These are phyloP conservation scores for Yamadazyma scolyti DNA, from an alignment of 805 yeast genomes.

Conservation along the genomic window DNA sequence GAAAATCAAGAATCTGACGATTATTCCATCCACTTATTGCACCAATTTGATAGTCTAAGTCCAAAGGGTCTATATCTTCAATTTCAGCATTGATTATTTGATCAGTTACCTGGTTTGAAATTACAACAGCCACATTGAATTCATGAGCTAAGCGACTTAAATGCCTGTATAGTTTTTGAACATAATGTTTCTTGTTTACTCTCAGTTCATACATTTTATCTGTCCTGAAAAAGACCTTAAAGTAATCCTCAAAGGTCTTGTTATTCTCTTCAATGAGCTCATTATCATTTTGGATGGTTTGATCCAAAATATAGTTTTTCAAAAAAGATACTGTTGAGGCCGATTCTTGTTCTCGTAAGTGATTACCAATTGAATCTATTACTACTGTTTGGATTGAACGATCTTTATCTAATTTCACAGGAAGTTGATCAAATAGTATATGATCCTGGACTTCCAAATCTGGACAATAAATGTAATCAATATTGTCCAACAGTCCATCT, in stretches of 20 bases:
- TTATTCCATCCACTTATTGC: slow-evolving; percentile 75
- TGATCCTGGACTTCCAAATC: slow-evolving; percentile 75
- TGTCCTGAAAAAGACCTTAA: slow-evolving; percentile 18
- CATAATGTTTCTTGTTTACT: slow-evolving; percentile 38
- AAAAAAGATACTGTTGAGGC: slow-evolving; percentile 34
- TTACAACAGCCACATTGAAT: slow-evolving; percentile 56
- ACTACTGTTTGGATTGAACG: slow-evolving; percentile 43
- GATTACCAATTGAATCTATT: slow-evolving; percentile 83
- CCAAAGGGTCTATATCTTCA: slow-evolving; percentile 27
- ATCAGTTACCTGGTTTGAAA: slow-evolving; percentile 80
- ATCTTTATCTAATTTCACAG: slow-evolving; percentile 34
- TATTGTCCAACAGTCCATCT: slow-evolving; percentile 21
- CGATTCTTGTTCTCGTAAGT: slow-evolving; percentile 56
- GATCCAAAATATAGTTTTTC: slow-evolving; percentile 18
- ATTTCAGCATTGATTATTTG: slow-evolving; percentile 28
- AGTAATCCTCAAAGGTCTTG: no score
- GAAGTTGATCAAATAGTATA: slow-evolving; percentile 65
- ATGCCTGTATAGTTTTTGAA: slow-evolving; percentile 41
- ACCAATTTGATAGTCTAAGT: slow-evolving; percentile 63
- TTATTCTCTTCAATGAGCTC: no score
- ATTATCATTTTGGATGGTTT: no score
- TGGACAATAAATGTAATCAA: slow-evolving; percentile 50
- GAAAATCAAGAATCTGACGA: slow-evolving; percentile 22
- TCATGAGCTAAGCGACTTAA: slow-evolving; percentile 47
- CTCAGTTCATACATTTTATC: slow-evolving; percentile 23